Base-by-base conservation (phyloP, 768 basidiomycete species). In the Lactarius hatsudake region DNA sequence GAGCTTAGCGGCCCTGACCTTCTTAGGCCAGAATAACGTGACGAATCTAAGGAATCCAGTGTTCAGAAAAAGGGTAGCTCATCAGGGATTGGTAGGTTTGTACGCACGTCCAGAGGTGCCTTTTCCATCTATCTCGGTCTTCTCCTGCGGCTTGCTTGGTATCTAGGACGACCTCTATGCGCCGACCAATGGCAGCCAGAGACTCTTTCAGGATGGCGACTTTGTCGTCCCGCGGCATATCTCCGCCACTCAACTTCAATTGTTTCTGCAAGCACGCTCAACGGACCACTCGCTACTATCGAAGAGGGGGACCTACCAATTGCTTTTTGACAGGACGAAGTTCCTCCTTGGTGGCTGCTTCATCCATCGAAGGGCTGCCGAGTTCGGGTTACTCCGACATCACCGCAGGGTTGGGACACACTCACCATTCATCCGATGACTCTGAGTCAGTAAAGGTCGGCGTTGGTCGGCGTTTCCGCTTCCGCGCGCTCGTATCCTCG, bases 291-390 rank as follows among this genome's bases (percentile, higher is more conserved):
- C 8, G 20, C n/a, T 40, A 5, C 57, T 0, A 34, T 60, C 68
- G 3, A 66, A 36, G 36, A 54, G 13, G 20, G 4, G 43, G 10
- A 80, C 89, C 72, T 72, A 93, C 94, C 70, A 98, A 82, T 75
- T 97, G 93, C 77, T 93, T 93, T 83, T 98, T 98, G 66, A 98
- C 97, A 9, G 97, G 97, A 57, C 97, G 87, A 60, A 98, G 76
- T 74, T 95, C 91, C 77, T 97, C 95, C 78, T 99, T 99, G 18
- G 96, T 96, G 12, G 89, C 80, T 23, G 81, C 81, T 76, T 98
- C 96, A 71, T 97, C 95, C 96, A 97, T 97, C 2, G 96, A 97
- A 3, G 93, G 92, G 71, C 94, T 96, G 71, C 42, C 53, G 30
- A 13, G 63, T 51, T 34, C 34, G 6, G 3, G 40, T 57, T 45